These are phyloP conservation scores for Schrenkiella parvula DNA, from an alignment of 345 rosid species.

Conservation along the genomic window DNA sequence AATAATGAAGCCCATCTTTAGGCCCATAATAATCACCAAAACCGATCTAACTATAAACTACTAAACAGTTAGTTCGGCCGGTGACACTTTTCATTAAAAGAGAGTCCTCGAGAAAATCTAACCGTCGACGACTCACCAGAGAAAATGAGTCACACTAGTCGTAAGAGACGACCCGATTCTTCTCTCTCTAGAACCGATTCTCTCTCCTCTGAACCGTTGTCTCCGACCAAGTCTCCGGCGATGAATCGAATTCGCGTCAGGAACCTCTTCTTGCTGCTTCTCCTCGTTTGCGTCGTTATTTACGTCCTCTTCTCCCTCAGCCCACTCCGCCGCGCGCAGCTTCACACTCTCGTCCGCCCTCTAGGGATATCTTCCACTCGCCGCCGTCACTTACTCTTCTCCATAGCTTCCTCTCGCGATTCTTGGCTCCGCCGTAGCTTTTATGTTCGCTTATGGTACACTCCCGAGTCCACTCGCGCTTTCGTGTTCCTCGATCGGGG, in stretches of 20 bases:
- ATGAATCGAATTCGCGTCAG: conserved; percentile 43
- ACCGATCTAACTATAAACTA: too few relatives aligned
- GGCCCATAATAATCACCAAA: too few relatives aligned
- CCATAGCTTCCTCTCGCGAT: conserved; percentile 61
- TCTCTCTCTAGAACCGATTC: conserved; percentile 18
- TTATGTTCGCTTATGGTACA: conserved; percentile 70
- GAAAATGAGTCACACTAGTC: conserved; percentile 20
- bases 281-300: conserved; percentile 34
- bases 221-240: conserved; percentile 32
- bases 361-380: conserved; percentile 27
- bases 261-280: conserved; percentile 45
- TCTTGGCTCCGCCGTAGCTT: conserved; percentile 56
- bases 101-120: neutral
- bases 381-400: conserved; percentile 62
- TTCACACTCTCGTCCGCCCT: conserved; percentile 21
- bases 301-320: conserved; percentile 40
- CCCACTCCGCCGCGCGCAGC: conserved; percentile 25
- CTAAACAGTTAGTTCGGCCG: too few relatives aligned
- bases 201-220: conserved; percentile 22
- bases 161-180: conserved; percentile 23
- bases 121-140: conserved; percentile 13
- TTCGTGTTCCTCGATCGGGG: conserved; percentile 64
- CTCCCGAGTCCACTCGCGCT: conserved; percentile 59
- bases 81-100: too few relatives aligned
- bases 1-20: too few relatives aligned